phyloP scores from a whole-genome alignment of 805 yeast species.

The Saccharomycopsis sp. region DNA sequence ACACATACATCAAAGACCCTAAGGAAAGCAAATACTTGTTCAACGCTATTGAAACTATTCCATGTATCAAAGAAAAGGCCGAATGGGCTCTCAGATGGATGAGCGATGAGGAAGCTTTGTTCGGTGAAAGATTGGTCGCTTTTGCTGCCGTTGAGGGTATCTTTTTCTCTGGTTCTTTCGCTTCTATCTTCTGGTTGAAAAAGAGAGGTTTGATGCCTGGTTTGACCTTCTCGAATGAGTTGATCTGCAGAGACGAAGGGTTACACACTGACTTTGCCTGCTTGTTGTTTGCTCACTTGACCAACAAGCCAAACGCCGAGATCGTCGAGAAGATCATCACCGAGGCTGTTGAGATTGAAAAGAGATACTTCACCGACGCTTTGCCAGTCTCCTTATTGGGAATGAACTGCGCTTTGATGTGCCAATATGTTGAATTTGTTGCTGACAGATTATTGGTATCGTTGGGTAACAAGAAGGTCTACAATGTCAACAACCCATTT shows the following conservation, averaged over 20 bases:
- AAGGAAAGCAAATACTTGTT: conserved; percentile 84
- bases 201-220: conserved; percentile 99
- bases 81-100: conserved; percentile 99
- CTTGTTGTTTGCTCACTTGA: conserved; percentile 84
- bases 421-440: conserved; percentile 95
- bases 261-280: conserved; percentile 98
- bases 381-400: conserved; percentile 90
- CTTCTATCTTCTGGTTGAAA: conserved; percentile 97
- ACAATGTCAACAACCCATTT: conserved; percentile 87
- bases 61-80: conserved; percentile 94
- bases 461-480: conserved; percentile 83
- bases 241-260: conserved; percentile 98
- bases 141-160: conserved; percentile 99
- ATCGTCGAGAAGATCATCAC: conserved; percentile 82
- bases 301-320: conserved; percentile 75
- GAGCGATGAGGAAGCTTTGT: conserved; percentile 75
- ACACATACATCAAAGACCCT: conserved; percentile 93
- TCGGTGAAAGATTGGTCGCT: conserved; percentile 94
- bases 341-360: conserved; percentile 93
- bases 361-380: conserved; percentile 91
- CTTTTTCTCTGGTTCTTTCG: conserved; percentile 96
- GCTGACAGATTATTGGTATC: conserved; percentile 94
- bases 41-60: conserved; percentile 94
- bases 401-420: conserved; percentile 90
- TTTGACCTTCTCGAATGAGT: conserved; percentile 93